phyloP scores from a whole-genome alignment of 768 basidiomycete genomes.

The Mycena rebaudengoi region DNA sequence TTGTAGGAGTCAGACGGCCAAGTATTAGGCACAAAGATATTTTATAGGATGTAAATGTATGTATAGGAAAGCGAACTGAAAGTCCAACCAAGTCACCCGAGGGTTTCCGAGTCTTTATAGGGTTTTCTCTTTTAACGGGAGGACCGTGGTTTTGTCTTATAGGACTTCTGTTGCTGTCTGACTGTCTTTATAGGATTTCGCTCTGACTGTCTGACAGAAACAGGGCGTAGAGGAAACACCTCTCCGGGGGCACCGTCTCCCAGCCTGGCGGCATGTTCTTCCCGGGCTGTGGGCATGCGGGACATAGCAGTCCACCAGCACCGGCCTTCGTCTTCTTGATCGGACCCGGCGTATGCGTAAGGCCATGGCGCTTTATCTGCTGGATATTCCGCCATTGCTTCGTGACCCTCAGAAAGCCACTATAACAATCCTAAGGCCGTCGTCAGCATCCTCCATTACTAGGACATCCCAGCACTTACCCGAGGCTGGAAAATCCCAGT shows the following conservation, averaged over 20 bases:
- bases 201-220: too few species aligned
- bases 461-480: conserved; percentile 20
- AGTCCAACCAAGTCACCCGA: too few species aligned
- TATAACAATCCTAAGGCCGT: conserved; percentile 22
- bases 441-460: neutral
- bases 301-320: conserved; percentile 24
- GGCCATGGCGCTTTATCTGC: conserved; percentile 20
- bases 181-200: too few species aligned
- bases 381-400: conserved; percentile 21
- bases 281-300: conserved; percentile 35
- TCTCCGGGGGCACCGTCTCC: conserved; percentile 6
- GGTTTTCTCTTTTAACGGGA: too few species aligned
- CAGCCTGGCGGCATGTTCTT: conserved; percentile 34
- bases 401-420: conserved; percentile 14
- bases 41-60: too few species aligned
- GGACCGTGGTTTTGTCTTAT: too few species aligned
- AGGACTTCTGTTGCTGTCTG: too few species aligned
- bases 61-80: too few species aligned
- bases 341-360: conserved; percentile 5
- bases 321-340: neutral
- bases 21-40: too few species aligned
- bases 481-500: conserved; percentile 26
- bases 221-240: conserved; percentile 33
- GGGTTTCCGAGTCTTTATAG: too few species aligned
- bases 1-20: too few species aligned